Percentiles rank a stretch among this genome's conserved stretches.
phyloP scores from a whole-genome alignment of 2,329 filamentous ascomycete genomes.

The Ophiostoma angusticollis region DNA sequence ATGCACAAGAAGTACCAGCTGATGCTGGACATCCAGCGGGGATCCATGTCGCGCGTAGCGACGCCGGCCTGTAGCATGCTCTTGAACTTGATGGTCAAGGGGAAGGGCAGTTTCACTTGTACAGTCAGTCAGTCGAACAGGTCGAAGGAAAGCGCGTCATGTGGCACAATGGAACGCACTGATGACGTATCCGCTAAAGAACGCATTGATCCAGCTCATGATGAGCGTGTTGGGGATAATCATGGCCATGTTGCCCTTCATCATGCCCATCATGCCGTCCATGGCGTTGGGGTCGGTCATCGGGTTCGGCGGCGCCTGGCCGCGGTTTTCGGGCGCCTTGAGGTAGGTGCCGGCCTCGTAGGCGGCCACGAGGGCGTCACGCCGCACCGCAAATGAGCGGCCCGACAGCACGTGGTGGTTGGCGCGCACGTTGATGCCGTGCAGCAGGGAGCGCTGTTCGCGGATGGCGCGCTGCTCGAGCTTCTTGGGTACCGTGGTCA shows the following conservation, averaged over 20 bases:
- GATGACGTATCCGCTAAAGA: conserved; percentile 96
- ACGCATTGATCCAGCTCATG: conserved; percentile 99
- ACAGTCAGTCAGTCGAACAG: neutral
- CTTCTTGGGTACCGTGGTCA: conserved; percentile 74
- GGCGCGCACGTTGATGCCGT: conserved; percentile 69
- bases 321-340: conserved; percentile 75
- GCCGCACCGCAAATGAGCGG: conserved; percentile 65
- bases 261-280: conserved; percentile 99
- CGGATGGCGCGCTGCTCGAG: conserved; percentile 62
- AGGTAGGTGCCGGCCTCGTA: conserved; percentile 81
- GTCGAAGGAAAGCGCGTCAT: no score
- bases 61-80: conserved; percentile 98
- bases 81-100: conserved; percentile 97
- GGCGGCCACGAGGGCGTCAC: conserved; percentile 64
- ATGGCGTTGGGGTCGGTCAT: conserved; percentile 92
- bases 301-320: conserved; percentile 81
- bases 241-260: conserved; percentile 99
- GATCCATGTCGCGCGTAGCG: conserved; percentile 89
- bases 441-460: conserved; percentile 74
- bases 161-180: conserved; percentile 44
- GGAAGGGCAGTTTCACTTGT: conserved; percentile 91
- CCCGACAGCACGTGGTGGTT: conserved; percentile 72
- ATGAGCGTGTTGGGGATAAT: conserved; percentile 98
- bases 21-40: conserved; percentile 95
- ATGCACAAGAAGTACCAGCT: conserved; percentile 98